Base-by-base conservation (phyloP, 306 rosid species). In the Sesbania bispinosa region DNA sequence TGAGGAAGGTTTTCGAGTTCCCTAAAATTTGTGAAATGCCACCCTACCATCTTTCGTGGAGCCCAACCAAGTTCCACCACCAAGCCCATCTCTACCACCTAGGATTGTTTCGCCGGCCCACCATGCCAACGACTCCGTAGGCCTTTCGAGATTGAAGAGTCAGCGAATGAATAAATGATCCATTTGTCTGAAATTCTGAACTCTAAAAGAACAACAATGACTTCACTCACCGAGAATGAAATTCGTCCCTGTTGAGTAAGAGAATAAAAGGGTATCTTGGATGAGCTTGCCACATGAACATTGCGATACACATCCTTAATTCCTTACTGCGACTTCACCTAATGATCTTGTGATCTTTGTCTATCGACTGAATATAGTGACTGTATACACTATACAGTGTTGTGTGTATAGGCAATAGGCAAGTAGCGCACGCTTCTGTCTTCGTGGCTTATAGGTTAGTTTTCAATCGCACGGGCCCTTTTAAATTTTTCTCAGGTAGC, bases 1-100 rank as follows among this genome's bases (percentile, higher is more conserved):
- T 70, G 42, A 1, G 79, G 77, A 62, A 90, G 74, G 21, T 3
- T 52, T 7, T 59, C 0, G 18, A 75, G n/a, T 72, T 88, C 98
- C 67, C 98, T 82, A 13, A 85, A 78, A 58, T 94, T 94, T 11
- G 96, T 90, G 62, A 94, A 89, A 86, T 30, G 98, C 96, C 2
- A 89, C 52, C 61, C 77, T 82, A 0, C 97, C 98, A 30, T 73
- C 57, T 65, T 78, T 78, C 4, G 76, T 29, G 14, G 80, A 85
- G 73, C 85, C 89, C 77, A 89, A 42, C 97, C 98, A 90, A 0
- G 98, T 94, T 46, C 97, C 98, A 3, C 95, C 92, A 13, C 84
- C 90, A 3, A 78, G 9, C 4, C 2, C 80, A 46, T 93, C 95
- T 69, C 75, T 83, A n/a, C 96, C 98, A 3, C 92, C 97, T 82